phyloP scores from a whole-genome alignment of 495 filamentous ascomycete genomes.

The Lentithecium fluviatile region DNA sequence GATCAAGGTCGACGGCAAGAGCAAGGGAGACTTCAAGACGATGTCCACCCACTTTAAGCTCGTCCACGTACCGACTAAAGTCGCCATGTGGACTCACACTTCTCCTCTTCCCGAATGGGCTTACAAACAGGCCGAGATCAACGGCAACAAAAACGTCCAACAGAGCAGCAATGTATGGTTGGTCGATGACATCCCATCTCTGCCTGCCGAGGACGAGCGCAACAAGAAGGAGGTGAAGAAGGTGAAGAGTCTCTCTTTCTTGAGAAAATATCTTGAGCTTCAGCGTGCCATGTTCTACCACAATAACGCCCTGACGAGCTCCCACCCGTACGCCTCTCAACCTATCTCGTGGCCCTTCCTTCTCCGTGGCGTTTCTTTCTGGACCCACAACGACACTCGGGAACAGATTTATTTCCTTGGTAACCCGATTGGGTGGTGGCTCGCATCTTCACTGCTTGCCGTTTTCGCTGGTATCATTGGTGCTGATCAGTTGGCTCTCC shows the following conservation, averaged over 20 bases:
- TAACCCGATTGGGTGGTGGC: slow-evolving; percentile 97
- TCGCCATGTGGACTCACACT: slow-evolving; percentile 98
- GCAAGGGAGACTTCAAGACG: slow-evolving; percentile 79
- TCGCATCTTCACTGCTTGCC: slow-evolving; percentile 84
- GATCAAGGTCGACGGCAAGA: slow-evolving; percentile 84
- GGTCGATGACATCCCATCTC: slow-evolving; percentile 82
- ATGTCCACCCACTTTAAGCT: slow-evolving; percentile 91
- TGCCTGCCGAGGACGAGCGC: slow-evolving; percentile 67
- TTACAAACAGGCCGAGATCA: slow-evolving; percentile 96
- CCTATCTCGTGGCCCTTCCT: slow-evolving; percentile 99
- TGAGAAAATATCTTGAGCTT: slow-evolving; percentile 93
- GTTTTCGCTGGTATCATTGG: slow-evolving; percentile 90
- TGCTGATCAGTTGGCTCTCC: slow-evolving; percentile 88
- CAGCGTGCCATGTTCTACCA: slow-evolving; percentile 99
- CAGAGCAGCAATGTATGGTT: slow-evolving; percentile 93
- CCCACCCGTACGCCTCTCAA: slow-evolving; percentile 90
- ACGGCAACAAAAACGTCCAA: slow-evolving; percentile 94
- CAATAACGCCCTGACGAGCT: slow-evolving; percentile 95
- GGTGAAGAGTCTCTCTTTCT: slow-evolving; percentile 79
- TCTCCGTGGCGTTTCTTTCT: slow-evolving; percentile 95
- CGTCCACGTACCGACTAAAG: slow-evolving; percentile 86
- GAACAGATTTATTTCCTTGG: slow-evolving; percentile 99
- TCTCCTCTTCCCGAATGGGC: slow-evolving; percentile 94
- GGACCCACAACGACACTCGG: slow-evolving; percentile 94
- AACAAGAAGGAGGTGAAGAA: slow-evolving; percentile 68